Conservation (phyloP, 805 yeast species). For the Spathaspora sp. region DNA sequence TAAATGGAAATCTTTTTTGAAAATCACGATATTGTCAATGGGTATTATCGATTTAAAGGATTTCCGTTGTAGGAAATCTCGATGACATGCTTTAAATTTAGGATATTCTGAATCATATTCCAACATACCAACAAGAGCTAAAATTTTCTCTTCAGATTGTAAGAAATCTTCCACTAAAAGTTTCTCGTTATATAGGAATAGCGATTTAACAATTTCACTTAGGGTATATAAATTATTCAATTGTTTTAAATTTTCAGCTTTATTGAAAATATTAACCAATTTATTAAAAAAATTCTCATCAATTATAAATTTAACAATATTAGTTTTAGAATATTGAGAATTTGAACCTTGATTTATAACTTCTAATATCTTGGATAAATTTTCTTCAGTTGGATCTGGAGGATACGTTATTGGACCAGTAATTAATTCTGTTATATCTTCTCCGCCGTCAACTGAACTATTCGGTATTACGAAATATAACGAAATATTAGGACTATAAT, state of each 20-base stretch:
- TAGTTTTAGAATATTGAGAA: slow-evolving; percentile 59
- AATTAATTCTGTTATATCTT: slow-evolving; percentile 68
- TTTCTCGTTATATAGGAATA: slow-evolving; percentile 67
- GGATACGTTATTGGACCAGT: slow-evolving; percentile 81
- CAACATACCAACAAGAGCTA: slow-evolving; percentile 69
- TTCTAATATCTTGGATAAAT: slow-evolving; percentile 53
- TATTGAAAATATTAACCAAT: slow-evolving; percentile 50
- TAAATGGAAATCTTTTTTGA: slow-evolving; percentile 71
- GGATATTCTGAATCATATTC: slow-evolving; percentile 91
- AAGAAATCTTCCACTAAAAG: slow-evolving; percentile 31
- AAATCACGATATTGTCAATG: slow-evolving; percentile 46
- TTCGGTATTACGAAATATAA: slow-evolving; percentile 59
- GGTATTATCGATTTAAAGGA: slow-evolving; percentile 71
- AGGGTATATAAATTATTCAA: slow-evolving; percentile 59
- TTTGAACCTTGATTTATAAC: slow-evolving; percentile 56
- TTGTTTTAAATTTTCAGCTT: slow-evolving; percentile 51
- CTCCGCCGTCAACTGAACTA: slow-evolving; percentile 20
- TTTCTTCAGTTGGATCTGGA: slow-evolving; percentile 44
- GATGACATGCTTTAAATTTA: slow-evolving; percentile 70
- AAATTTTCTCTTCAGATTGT: slow-evolving; percentile 25
- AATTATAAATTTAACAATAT: slow-evolving; percentile 53
- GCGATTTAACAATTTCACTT: slow-evolving; percentile 69
- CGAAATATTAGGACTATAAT: slow-evolving; percentile 59
- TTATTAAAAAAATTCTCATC: slow-evolving; percentile 50
- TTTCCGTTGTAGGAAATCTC: slow-evolving; percentile 58